A percentile compares a stretch with the other conserved stretches of the same genome.
Conservation (phyloP, 352 stramenopile genomes). For the Phytophthora fragariae region DNA sequence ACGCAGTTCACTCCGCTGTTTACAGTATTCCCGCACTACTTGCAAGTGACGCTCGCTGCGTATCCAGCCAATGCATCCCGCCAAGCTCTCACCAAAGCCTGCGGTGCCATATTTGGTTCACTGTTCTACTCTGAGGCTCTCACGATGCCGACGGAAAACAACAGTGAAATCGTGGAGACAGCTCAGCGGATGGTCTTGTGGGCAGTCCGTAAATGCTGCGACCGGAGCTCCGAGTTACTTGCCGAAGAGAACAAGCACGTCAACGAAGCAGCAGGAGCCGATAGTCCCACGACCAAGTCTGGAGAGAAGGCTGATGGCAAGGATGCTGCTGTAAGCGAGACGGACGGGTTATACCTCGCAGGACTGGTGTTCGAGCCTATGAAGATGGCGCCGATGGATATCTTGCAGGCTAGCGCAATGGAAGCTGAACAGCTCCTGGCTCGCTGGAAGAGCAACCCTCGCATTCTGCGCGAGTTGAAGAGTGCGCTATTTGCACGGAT, state of each 20-base stretch:
- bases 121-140: constrained; percentile 53
- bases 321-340: constrained; percentile 20
- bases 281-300: background rate
- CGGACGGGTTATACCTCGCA: constrained; percentile 55
- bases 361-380: constrained; percentile 66
- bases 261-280: background rate
- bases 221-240: constrained; percentile 46
- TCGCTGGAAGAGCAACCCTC: constrained; percentile 22
- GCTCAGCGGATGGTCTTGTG: constrained; percentile 55
- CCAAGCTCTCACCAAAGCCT: constrained; percentile 49
- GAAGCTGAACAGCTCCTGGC: constrained; percentile 53
- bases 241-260: constrained; percentile 21
- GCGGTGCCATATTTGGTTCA: constrained; percentile 60
- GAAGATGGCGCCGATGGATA: constrained; percentile 65
- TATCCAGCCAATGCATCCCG: constrained; percentile 47
- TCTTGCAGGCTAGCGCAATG: constrained; percentile 45
- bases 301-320: constrained; percentile 2
- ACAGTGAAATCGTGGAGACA: constrained; percentile 17
- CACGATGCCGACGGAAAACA: constrained; percentile 5
- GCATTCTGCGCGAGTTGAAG: constrained; percentile 45
- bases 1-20: constrained; percentile 56
- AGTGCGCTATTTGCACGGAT: constrained; percentile 50
- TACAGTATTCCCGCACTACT: constrained; percentile 61
- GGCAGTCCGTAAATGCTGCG: constrained; percentile 55
- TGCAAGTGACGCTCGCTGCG: constrained; percentile 54